A percentile compares a stretch with the other conserved stretches of the same genome.
phyloP scores from a whole-genome alignment of 768 basidiomycete species.

The Leccinum barrowsii region DNA sequence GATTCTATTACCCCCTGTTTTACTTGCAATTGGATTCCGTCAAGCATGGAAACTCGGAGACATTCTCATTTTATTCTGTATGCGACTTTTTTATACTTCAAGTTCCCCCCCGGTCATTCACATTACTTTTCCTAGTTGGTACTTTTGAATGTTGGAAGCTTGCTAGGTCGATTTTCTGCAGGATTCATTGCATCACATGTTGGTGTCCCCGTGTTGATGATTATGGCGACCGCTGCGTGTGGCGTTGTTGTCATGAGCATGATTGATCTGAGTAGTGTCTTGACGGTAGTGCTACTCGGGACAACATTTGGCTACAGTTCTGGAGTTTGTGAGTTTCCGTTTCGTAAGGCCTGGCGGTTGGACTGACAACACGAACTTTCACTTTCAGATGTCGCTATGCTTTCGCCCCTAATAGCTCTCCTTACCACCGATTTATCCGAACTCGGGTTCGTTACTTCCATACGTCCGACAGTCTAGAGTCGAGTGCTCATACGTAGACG shows the following conservation, averaged over 20 bases:
- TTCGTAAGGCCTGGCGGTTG: neutral
- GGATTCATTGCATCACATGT: conserved; percentile 38
- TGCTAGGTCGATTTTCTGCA: conserved; percentile 50
- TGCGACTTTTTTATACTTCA: neutral
- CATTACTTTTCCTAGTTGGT: conserved; percentile 36
- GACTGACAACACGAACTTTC: neutral
- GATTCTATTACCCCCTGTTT: conserved; percentile 50
- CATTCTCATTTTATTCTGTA: conserved; percentile 58
- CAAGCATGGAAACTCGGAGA: conserved; percentile 40
- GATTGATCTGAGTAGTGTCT: conserved; percentile 35
- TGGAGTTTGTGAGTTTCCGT: conserved; percentile 36
- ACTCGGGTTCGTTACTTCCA: conserved; percentile 39
- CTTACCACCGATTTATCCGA: conserved; percentile 45
- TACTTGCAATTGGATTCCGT: conserved; percentile 55
- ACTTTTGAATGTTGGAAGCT: conserved; percentile 48
- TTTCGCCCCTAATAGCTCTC: conserved; percentile 42
- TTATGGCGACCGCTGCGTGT: conserved; percentile 32
- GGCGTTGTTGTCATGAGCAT: conserved; percentile 42
- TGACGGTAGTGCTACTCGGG: conserved; percentile 39
- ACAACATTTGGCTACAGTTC: conserved; percentile 46
- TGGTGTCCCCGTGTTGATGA: conserved; percentile 44
- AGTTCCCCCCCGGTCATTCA: neutral
- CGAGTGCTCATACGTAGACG: neutral
- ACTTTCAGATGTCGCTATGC: conserved; percentile 33
- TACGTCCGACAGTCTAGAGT: neutral